Evolutionary conservation across 495 filamentous ascomycete species (phyloP), one percentile per base, ranked within the genome.

Genomic region (Niebla homalea): DNA sequence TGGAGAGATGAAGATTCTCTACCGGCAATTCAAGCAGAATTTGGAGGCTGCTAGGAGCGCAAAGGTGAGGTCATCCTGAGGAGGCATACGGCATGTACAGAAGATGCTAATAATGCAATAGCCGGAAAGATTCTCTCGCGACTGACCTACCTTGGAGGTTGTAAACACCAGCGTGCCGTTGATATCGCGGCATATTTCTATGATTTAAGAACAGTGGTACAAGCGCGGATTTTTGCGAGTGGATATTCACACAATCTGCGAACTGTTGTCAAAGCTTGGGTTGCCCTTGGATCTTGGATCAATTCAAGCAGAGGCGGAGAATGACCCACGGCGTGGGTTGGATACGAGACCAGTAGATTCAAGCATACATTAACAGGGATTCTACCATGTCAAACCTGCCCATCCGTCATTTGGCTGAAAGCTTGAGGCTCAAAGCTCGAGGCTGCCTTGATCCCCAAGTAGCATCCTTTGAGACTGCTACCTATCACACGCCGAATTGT

Each of bases 1-100:
- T 19, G 75, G 72, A 4, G 71, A 76, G 56, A 71, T 84, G 21
- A 71, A 71, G 54, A 66, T 64, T 40, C 62, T 85, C 7, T 81
- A 78, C 61, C 59, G 67, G 21, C 72, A 79, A 39, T 85, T 80
- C 57, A 77, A 78, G 58, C 66, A 69, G 5, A 73, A 71, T 56
- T 57, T 83, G 20, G 70, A 79, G 36, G 62, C 63, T 36, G 81
- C 79, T 2, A 62, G 76, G 32, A 67, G 72, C 46, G 62, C 64
- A 3, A 72, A 67, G 57, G 69, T 68, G 62, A 48, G 61, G 59
- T 40, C 21, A 38, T 51, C 20, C 37, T 22, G 20, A 37, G 12
- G 11, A 0, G 16, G 12, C 7, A 49, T 41, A 15, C 36, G 3
- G 10, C 4, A 10, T 8, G 15, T 35, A 22, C 15, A 7, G 4